Base-by-base conservation (phyloP, 2,329 filamentous ascomycete genomes). In the Akanthomyces dipterigenus region DNA sequence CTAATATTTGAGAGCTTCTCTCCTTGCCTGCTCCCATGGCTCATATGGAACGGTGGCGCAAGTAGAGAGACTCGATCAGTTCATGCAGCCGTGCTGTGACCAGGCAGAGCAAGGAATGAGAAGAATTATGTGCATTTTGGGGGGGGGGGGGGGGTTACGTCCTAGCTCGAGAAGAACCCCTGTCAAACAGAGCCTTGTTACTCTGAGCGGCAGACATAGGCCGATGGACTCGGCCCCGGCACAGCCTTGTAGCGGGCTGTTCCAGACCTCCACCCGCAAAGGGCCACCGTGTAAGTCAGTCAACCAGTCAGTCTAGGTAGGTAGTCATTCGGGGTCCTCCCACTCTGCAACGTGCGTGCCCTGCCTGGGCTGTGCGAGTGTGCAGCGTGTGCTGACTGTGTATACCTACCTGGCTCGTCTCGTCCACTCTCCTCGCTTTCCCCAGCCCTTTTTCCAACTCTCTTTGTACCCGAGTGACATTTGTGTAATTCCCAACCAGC, bases 211-310 rank as follows among this genome's bases (percentile, higher is more conserved):
- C 36, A 38, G 36, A 38, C 43, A 54, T 54, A 54, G 34, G 55
- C 46, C 55, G 55, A 59, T 51, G 54, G 22, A 36, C 51, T 59
- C 55, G 55, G 55, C 34, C 36, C 46, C 55, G 46, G 55, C 55
- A 51, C 55, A 59, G 55, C 55, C 55, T 59, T 59, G 55, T 50
- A 49, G 28, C 7, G 22, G n/a, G 38, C 34, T 16, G 36, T 42
- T 54, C 50, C 54, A 55, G 53, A 28, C 36, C 22, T 20, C 16
- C 43, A 20, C 3, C 8, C 20, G 6, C 7, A 2, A 22, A 46
- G 45, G 45, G 45, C 45, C 45, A 49, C 22, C 4, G 50, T 54
- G 50, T 54, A 54, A 54, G 50, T 54, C 31, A 40, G 31, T 9
- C 28, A 31, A 8, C 8, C 28, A 31, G 28, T 31, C 31, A 34